Base-by-base conservation (phyloP, 1,139 yeast genomes). In the Groenewaldozyma sp. region DNA sequence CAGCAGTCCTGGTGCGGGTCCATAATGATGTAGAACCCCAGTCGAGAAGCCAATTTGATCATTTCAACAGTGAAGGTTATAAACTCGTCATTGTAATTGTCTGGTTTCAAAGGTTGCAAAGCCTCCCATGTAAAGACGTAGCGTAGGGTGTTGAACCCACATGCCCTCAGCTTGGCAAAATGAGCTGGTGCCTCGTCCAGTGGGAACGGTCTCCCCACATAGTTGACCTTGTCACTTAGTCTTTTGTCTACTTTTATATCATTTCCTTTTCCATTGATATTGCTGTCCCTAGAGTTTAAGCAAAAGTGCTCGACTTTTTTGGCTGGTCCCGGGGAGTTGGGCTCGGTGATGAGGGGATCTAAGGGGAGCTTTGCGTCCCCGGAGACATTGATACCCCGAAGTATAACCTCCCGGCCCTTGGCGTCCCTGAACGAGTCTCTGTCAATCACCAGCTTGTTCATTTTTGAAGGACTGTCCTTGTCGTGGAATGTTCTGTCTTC, bases 1-100 rank as follows among this genome's bases (percentile, higher is more conserved):
- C 96, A 87, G 18, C 79, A 91, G 57, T 87, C 96, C 57, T 87
- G 96, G 56, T 87, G 96, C 1, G 91, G 82, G 54, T 87, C 95
- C 48, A 87, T 60, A 47, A 82, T 77, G 9, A 84, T 86, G 52
- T 82, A 82, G 18, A 87, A 57, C 0, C 94, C 94, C 18, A 79
- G 64, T 5, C 22, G 9, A 14, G 24, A 26, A 39, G 35, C 31
- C 13, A 76, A 71, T 41, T 69, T 64, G 40, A 87, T 58, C 16
- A 84, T 65, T 40, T 75, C 66, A 21, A 79, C 66, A 1, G 91
- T 74, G 56, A 79, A 84, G 31, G 78, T 76, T 36, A 83, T 72
- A 55, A 75, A 87, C n/a, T 75, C 86, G 32, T 74, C 76, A 56
- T 87, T 95, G 55, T 83, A 86, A n/a, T 62, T 59, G 0, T 83